These are phyloP conservation scores for Pleurotus cornucopiae DNA, from an alignment of 768 basidiomycete genomes.

Conservation along the genomic window DNA sequence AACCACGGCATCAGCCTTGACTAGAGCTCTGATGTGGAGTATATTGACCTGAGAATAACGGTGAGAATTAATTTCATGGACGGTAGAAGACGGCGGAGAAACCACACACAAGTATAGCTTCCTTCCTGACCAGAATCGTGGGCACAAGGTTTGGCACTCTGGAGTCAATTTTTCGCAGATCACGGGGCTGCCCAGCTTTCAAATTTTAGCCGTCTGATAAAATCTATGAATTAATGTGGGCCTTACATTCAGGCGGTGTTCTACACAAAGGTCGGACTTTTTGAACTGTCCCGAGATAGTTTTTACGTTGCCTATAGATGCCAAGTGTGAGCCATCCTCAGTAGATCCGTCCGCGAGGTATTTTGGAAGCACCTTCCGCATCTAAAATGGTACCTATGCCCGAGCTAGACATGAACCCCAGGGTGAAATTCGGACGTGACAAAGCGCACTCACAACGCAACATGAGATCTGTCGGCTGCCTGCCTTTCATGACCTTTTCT, in stretches of 20 bases:
- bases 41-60: constrained; percentile 68
- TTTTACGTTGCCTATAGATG: constrained; percentile 68
- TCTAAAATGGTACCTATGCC: constrained; percentile 80
- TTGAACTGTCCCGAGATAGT: constrained; percentile 88
- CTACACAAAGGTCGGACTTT: constrained; percentile 81
- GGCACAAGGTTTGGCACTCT: constrained; percentile 92
- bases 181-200: constrained; percentile 64
- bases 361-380: constrained; percentile 54
- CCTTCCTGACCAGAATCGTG: constrained; percentile 84
- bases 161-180: constrained; percentile 95
- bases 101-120: constrained; percentile 74
- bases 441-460: constrained; percentile 68
- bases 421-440: constrained; percentile 7
- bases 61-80: constrained; percentile 6
- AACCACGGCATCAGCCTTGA: constrained; percentile 89
- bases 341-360: constrained; percentile 15
- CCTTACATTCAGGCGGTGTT: constrained; percentile 88
- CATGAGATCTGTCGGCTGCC: constrained; percentile 87
- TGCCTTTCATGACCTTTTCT: constrained; percentile 82
- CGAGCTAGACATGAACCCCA: constrained; percentile 1
- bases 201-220: constrained; percentile 6
- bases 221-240: constrained; percentile 14
- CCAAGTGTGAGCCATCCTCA: constrained; percentile 14
- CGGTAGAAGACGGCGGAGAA: constrained; percentile 4
- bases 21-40: constrained; percentile 89